Evolutionary conservation across 2,329 filamentous ascomycete genomes (phyloP).

Genomic region (Aspergillus vadensis): DNA sequence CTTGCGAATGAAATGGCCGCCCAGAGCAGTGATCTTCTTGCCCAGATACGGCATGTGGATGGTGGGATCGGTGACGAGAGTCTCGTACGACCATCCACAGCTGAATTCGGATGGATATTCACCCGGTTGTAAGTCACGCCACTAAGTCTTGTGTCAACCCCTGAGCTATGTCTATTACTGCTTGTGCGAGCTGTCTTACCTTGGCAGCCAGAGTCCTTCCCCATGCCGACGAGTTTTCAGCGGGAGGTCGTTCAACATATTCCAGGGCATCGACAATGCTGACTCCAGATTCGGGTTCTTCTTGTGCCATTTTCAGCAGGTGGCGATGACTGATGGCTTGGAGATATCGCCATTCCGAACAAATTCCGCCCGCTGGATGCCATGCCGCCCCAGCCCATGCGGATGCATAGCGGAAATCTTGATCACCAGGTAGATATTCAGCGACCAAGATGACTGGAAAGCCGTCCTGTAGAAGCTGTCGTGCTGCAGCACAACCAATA

Average conservation of each 20-base stretch:
- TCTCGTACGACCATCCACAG: constrained; percentile 40
- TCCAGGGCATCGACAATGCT: constrained; percentile 38
- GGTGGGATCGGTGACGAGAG: constrained; percentile 42
- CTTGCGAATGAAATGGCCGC: constrained; percentile 38
- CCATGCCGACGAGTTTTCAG: constrained; percentile 38
- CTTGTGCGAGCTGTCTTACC: constrained; percentile 18
- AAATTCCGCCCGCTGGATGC: constrained; percentile 42
- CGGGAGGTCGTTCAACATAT: constrained; percentile 37
- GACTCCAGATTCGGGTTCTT: constrained; percentile 37
- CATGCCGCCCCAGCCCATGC: constrained; percentile 45
- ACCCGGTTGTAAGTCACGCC: constrained; percentile 32
- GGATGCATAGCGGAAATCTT: constrained; percentile 41
- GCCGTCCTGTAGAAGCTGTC: constrained; percentile 38
- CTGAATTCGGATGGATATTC: constrained; percentile 40
- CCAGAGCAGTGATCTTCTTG: constrained; percentile 32
- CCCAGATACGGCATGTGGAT: constrained; percentile 40
- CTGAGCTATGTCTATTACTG: too few relatives aligned
- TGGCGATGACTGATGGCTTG: constrained; percentile 40
- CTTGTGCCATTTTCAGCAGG: constrained; percentile 38
- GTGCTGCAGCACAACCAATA: constrained; percentile 42
- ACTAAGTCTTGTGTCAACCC: constrained; percentile 26
- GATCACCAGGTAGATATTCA: constrained; percentile 41
- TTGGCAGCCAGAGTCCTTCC: constrained; percentile 39
- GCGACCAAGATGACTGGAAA: constrained; percentile 40
- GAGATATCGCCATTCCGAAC: constrained; percentile 37